Base-by-base conservation (phyloP, 2,329 filamentous ascomycete species). In the Thielaviopsis musarum region DNA sequence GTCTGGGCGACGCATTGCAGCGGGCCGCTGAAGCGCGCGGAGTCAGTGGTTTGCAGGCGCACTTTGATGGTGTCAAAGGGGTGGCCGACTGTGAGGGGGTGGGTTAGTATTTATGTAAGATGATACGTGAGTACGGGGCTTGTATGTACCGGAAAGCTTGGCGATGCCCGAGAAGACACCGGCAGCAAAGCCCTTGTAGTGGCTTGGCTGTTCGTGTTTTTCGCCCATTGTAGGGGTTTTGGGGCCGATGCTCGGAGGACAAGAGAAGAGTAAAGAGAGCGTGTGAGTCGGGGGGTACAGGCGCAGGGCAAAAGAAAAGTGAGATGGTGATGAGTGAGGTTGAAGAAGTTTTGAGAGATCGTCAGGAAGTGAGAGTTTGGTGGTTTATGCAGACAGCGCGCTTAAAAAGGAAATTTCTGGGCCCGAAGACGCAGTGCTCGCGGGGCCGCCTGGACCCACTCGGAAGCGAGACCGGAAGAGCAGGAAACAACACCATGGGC, bases 1-100 rank as follows among this genome's bases (percentile, higher is more conserved):
- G 93, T 98, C 70, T 91, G 85, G 59, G 87, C 71, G 10, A 95
- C 74, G 69, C 93, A 97, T 70, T 95, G 84, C 34, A 95, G 70
- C 0, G 93, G 91, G 0, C 93, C 93, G 64, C 77, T 77, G 77
- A 98, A 98, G 65, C 87, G 89, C 1, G 82, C 70, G 54, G 79
- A 71, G 65, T 85, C 77, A 30, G 88, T 89, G 2, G 91, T 97
- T 70, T 98, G 93, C 19, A 98, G 77, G 34, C 93, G 88, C 58
- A 97, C 91, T 73, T 98, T 98, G 70, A 98, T 82, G 0, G 93
- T 97, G 72, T 98, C 93, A 74, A 98, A 97, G 24, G 88, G 82
- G 67, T 85, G 82, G 61, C 82, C 82, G 67, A 85, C 78, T 80
- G 61, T 51, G 26, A 21, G 55, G 30, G 10, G 38, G 60, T 62